Conservation (phyloP, 176 grass and related monocot genomes). For the Musa itinerans region DNA sequence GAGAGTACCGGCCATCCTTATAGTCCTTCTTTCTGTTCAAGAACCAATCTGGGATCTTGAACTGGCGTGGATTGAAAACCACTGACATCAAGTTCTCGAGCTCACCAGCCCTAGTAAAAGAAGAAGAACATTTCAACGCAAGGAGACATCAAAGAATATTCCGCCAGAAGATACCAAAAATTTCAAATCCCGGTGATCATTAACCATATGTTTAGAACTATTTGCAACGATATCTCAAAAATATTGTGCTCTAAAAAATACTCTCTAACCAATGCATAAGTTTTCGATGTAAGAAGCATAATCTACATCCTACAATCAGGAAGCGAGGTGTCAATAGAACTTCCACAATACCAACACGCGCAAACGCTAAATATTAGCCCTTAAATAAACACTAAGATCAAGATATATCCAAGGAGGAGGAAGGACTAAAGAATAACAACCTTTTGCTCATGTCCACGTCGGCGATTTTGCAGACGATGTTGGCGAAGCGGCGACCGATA, state of each 20-base stretch:
- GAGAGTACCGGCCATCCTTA: background rate
- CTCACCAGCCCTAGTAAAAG: background rate
- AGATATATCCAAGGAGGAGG: background rate
- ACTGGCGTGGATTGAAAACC: background rate
- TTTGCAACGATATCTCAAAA: no score
- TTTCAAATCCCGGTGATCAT: background rate
- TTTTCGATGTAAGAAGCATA: no score
- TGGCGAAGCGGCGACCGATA: conserved; percentile 13
- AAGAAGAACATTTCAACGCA: background rate
- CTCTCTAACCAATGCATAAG: no score
- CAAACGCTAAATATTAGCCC: no score
- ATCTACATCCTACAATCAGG: no score
- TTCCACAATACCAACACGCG: no score
- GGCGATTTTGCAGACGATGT: conserved; percentile 11
- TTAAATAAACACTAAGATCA: background rate
- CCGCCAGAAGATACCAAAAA: background rate
- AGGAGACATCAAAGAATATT: background rate
- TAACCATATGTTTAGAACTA: no score
- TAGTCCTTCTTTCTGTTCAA: background rate
- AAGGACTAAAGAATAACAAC: background rate
- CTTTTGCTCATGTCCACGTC: conserved; percentile 18
- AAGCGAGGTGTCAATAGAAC: no score
- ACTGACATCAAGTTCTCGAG: background rate
- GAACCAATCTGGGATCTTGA: background rate
- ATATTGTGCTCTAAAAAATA: no score